Base-by-base conservation (phyloP, 1,139 yeast species). In the Hanseniaspora uvarum region DNA sequence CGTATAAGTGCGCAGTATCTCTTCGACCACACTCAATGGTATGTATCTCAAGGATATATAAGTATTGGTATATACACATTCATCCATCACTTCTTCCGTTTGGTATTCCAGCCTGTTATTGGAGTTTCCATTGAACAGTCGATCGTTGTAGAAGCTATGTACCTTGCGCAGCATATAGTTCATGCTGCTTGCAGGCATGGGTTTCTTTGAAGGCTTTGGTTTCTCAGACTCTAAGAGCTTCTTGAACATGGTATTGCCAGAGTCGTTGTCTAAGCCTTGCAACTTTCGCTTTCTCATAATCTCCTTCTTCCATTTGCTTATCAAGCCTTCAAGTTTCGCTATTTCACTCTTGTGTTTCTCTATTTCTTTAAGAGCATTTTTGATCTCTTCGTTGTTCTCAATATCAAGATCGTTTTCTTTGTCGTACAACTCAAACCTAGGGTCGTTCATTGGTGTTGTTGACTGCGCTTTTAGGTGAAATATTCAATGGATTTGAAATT, bases 31-130 rank as follows among this genome's bases (percentile, higher is more conserved):
- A 0, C 61, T 64, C 10, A 63, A 56, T 0, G 72, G 65, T 4
- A 80, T 59, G 60, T 79, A 83, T 53, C 88, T 66, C 55, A 73
- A 71, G 19, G 67, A 59, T 0, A 77, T 56, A 57, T 67, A 60
- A 24, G 67, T 63, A 0, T 74, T 68, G 2, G 74, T 69, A 56
- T 60, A 67, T 19, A 58, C 59, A 46, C 72, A 75, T 19, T 57
- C 52, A 48, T 71, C 74, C 51, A 70, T 63, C 1, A 65, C 68
- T 1, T 48, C 58, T 7, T 60, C 50, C 40, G 68, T 61, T 52
- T 61, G 57, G 55, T 59, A 56, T 54, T 61, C 62, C 6, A 58
- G 53, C 12, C 55, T 45, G 24, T 50, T 53, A 5, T 57, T 46
- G 6, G 59, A 47, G 7, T 59, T 58, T 26, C 61, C 63, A 6